phyloP scores from a whole-genome alignment of 352 stramenopile genomes.

The Globisporangium takayamanum region DNA sequence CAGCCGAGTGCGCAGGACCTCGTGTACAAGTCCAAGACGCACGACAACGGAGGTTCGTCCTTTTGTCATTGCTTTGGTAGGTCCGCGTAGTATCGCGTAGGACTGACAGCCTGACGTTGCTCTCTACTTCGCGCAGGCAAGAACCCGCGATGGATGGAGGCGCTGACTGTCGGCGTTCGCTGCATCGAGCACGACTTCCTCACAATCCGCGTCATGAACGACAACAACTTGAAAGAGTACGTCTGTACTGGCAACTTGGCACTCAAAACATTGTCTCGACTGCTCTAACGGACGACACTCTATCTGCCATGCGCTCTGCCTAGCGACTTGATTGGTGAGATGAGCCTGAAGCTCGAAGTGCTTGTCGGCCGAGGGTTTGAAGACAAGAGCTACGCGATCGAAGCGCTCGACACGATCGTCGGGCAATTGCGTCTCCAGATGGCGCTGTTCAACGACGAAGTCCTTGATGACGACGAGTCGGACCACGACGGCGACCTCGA shows the following conservation, averaged over 20 bases:
- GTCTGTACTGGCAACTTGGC: slow-evolving; percentile 8
- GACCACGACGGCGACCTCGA: slow-evolving; percentile 53
- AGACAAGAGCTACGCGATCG: slow-evolving; percentile 66
- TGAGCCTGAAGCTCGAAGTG: slow-evolving; percentile 59
- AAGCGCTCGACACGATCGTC: slow-evolving; percentile 71
- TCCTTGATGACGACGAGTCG: slow-evolving; percentile 50
- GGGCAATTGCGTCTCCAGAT: slow-evolving; percentile 66
- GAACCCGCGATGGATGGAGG: slow-evolving; percentile 72
- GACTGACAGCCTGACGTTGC: not conserved
- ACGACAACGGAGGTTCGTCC: slow-evolving; percentile 61
- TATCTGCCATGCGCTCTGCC: not conserved
- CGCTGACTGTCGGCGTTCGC: slow-evolving; percentile 42
- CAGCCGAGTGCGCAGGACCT: slow-evolving; percentile 37
- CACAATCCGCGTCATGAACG: slow-evolving; percentile 75
- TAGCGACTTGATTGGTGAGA: slow-evolving; percentile 66
- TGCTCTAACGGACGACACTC: not conserved
- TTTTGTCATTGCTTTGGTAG: not conserved
- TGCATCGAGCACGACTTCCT: slow-evolving; percentile 80
- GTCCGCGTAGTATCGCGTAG: no score
- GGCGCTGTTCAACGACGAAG: slow-evolving; percentile 74
- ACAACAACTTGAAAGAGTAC: slow-evolving; percentile 74
- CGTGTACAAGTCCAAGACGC: slow-evolving; percentile 64
- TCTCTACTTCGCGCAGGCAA: slow-evolving; percentile 29
- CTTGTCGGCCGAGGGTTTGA: slow-evolving; percentile 61
- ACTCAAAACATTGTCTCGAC: not conserved